Base-by-base conservation (phyloP, 129 eudicot species). In the Artemisia annua region DNA sequence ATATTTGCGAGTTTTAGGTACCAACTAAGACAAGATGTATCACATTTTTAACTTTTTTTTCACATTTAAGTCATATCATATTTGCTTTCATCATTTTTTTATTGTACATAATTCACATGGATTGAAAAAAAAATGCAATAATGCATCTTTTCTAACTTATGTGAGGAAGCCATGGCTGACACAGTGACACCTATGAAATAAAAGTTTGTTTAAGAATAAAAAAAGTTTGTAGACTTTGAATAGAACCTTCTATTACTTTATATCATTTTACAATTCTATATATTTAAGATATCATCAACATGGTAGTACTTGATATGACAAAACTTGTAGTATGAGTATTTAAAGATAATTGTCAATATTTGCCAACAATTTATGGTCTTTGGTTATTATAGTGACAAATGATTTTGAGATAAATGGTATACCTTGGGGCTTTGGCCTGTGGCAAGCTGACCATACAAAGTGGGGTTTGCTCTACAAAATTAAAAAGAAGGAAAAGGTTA, bases 401-500 rank as follows among this genome's bases (percentile, higher is more conserved):
- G 63, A 15, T 62, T 35, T 55, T 18, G 8, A 18, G 20, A 35
- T 43, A 39, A 2, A 20, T 5, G 11, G 9, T 8, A 56, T 43
- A 88, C 97, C 97, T 91, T 91, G 70, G 97, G 97, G 70, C 96
- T 91, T 75, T 91, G 97, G 54, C 90, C 83, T 74, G 72, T 86
- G 44, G 92, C 87, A 66, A 91, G 96, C 75, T 74, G 87, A 63
- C 85, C 88, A 67, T 63, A 91, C 85, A 88, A 75, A 46, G 68
- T 83, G 65, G 97, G 92, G 66, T 91, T 80, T 69, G 81, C 72
- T 72, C 97, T 91, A 89, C 71, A 81, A 55, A 74, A 52, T 13
- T 1, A 52, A 52, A 52, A 13, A 13, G 8, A 32, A 19, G n/a
- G 44, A 49, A 32, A 60, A 46, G 5, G 54, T 76, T 59, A 12